Evolutionary conservation across 73 alveolate species (phyloP).

Genomic region (Stentor coeruleus): DNA sequence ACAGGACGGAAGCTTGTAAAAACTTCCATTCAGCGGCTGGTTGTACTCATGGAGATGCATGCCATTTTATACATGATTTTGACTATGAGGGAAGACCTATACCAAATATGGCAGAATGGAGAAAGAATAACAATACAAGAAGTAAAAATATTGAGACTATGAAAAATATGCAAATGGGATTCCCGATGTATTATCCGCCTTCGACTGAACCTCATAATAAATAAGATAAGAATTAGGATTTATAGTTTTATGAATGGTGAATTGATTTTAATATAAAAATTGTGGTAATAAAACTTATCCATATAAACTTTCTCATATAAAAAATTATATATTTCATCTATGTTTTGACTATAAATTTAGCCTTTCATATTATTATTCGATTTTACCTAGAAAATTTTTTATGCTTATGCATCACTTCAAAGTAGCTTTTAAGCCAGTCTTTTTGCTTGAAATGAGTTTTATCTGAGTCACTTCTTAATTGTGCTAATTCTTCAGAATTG

Average conservation of each 20-base stretch:
- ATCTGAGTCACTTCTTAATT: not conserved
- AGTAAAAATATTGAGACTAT: not conserved
- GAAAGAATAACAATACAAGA: conserved; percentile 8
- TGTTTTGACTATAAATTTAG: too few relatives aligned
- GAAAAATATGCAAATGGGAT: conserved; percentile 10
- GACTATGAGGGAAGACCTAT: conserved; percentile 26
- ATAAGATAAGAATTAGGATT: too few relatives aligned
- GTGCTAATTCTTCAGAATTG: not conserved
- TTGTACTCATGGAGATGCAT: conserved; percentile 27
- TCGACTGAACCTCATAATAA: not conserved
- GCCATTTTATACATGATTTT: conserved; percentile 16
- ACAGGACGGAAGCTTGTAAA: conserved; percentile 18
- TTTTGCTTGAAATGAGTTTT: conserved; percentile 7
- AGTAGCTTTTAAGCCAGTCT: conserved; percentile 19
- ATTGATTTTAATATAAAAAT: too few relatives aligned
- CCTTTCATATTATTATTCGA: too few relatives aligned
- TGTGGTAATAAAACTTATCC: too few relatives aligned
- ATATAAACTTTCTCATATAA: too few relatives aligned
- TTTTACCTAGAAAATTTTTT: conserved; percentile 12
- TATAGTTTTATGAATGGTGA: too few relatives aligned
- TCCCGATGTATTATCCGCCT: conserved; percentile 18
- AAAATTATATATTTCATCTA: too few relatives aligned
- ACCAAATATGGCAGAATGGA: conserved; percentile 26
- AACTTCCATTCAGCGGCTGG: conserved; percentile 32
- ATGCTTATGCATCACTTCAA: conserved; percentile 14